These are phyloP conservation scores for Lasiodiplodia gonubiensis DNA, from an alignment of 2,329 filamentous ascomycete genomes.

Conservation along the genomic window DNA sequence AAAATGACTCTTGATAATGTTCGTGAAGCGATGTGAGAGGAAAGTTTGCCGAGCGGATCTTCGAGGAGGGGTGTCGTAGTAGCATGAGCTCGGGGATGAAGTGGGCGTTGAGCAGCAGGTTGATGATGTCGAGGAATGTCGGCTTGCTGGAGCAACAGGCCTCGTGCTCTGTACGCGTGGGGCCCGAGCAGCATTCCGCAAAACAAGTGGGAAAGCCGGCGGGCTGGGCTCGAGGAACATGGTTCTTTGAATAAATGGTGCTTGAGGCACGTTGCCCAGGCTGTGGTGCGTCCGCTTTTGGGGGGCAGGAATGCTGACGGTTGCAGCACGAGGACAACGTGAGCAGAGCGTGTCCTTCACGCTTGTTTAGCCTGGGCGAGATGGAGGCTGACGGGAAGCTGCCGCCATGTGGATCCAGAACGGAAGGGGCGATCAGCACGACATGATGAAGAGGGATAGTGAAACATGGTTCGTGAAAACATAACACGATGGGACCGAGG, in stretches of 20 bases:
- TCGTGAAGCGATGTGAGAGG: background rate
- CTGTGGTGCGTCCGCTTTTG: conserved; percentile 14
- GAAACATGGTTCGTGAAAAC: conserved; percentile 7
- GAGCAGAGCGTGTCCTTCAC: conserved; percentile 5
- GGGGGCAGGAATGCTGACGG: background rate
- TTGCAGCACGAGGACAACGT: conserved; percentile 24
- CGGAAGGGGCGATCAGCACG: background rate
- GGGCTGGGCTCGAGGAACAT: conserved; percentile 10
- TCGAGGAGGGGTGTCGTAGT: background rate
- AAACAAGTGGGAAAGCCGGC: conserved; percentile 6
- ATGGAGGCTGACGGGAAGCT: background rate
- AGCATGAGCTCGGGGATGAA: background rate
- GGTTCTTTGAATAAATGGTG: conserved; percentile 16
- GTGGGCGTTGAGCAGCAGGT: background rate
- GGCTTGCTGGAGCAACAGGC: conserved; percentile 4
- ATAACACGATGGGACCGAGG: conserved; percentile 12
- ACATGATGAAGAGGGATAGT: background rate
- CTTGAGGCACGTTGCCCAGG: conserved; percentile 18
- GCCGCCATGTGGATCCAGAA: background rate
- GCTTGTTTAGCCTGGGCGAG: conserved; percentile 16
- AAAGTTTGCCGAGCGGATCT: conserved; percentile 19
- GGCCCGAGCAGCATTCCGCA: conserved; percentile 4
- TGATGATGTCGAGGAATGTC: conserved; percentile 10
- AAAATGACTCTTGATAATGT: background rate
- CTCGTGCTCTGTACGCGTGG: conserved; percentile 19